Conservation (phyloP, 2,329 filamentous ascomycete genomes). For the Colletotrichum simmondsii region DNA sequence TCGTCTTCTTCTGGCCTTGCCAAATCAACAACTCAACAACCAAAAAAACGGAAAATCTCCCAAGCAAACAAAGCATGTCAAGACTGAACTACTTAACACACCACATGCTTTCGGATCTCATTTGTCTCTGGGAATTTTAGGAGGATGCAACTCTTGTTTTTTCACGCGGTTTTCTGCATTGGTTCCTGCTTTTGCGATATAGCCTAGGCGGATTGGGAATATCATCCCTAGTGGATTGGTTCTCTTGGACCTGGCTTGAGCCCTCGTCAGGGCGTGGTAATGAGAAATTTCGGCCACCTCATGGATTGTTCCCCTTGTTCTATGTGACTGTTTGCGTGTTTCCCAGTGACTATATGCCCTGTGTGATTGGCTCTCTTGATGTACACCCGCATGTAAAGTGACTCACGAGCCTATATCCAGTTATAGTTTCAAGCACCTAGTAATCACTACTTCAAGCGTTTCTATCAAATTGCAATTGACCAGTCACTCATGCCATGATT, state of each 20-base stretch:
- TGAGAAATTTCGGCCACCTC: slow-evolving; percentile 53
- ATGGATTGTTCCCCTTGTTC: slow-evolving; percentile 3
- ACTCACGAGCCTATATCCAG: background rate
- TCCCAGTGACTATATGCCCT: background rate
- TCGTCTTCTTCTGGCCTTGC: background rate
- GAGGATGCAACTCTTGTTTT: background rate
- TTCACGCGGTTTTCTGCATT: slow-evolving; percentile 29
- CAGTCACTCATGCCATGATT: background rate
- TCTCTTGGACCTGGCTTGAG: slow-evolving; percentile 39
- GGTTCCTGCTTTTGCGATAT: slow-evolving; percentile 37
- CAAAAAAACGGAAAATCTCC: slow-evolving; percentile 22
- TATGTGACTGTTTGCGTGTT: background rate
- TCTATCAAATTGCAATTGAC: background rate
- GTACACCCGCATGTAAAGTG: background rate
- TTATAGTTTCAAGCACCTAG: background rate
- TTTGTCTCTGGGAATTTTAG: slow-evolving; percentile 22
- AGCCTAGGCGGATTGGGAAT: slow-evolving; percentile 8
- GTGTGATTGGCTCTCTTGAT: background rate
- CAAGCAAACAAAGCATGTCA: slow-evolving; percentile 28
- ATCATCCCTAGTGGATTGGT: slow-evolving; percentile 40
- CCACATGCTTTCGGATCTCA: slow-evolving; percentile 39
- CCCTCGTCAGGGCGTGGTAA: slow-evolving; percentile 49
- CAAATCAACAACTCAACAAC: slow-evolving; percentile 2
- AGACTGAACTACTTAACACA: slow-evolving; percentile 37
- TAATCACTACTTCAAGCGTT: background rate